Evolutionary conservation across 768 basidiomycete genomes (phyloP).

Genomic region (Mycena galericulata): DNA sequence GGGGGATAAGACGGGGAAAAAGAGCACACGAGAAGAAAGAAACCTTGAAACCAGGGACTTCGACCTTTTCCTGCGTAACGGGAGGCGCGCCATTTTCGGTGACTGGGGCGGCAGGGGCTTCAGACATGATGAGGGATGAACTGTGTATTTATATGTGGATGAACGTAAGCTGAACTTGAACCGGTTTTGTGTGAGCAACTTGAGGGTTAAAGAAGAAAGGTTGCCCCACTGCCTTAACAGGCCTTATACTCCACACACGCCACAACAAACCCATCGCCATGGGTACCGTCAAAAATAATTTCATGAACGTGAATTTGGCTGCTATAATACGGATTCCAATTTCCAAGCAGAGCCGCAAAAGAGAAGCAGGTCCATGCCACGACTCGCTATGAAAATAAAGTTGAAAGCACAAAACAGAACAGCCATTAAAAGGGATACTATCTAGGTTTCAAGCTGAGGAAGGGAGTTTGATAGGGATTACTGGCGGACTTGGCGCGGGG

Average conservation of each 20-base stretch:
- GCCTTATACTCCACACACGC: neutral
- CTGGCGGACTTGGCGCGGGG: neutral
- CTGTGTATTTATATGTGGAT: slow-evolving; percentile 64
- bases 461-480: too few species aligned
- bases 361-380: too few species aligned
- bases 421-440: too few species aligned
- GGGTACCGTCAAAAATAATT: neutral
- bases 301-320: too few species aligned
- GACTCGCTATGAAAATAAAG: too few species aligned
- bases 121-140: slow-evolving; percentile 83
- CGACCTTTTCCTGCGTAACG: slow-evolving; percentile 76
- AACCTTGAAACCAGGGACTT: slow-evolving; percentile 87
- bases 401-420: too few species aligned
- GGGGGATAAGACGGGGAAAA: slow-evolving; percentile 25
- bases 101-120: slow-evolving; percentile 89
- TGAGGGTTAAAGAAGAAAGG: slow-evolving; percentile 77
- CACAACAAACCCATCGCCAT: neutral
- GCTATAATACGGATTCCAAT: too few species aligned
- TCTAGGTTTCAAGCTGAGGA: too few species aligned
- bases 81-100: slow-evolving; percentile 87
- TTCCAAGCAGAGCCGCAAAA: too few species aligned
- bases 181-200: slow-evolving; percentile 89
- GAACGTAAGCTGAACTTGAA: slow-evolving; percentile 79
- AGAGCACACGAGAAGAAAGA: slow-evolving; percentile 39
- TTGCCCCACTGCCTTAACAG: neutral